Conservation (phyloP, 495 filamentous ascomycete genomes). For the Tuber indicum region DNA sequence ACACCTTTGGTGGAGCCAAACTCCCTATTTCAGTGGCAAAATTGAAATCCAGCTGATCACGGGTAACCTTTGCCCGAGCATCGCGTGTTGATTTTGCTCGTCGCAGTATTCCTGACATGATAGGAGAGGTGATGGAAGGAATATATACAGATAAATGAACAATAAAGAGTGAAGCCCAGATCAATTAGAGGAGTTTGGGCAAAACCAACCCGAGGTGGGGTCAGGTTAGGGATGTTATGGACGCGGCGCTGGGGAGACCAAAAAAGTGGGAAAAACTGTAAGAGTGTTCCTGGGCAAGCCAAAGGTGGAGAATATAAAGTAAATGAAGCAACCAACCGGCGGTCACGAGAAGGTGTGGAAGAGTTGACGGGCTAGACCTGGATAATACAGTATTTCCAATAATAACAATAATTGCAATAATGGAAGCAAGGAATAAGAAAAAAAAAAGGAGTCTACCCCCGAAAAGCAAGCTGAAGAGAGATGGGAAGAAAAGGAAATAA, state of each 20-base stretch:
- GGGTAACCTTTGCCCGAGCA: slow-evolving; percentile 26
- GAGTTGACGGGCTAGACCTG: not conserved
- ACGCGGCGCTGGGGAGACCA: not conserved
- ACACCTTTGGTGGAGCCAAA: slow-evolving; percentile 8
- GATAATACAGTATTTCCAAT: not conserved
- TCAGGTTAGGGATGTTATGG: not conserved
- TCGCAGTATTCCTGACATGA: slow-evolving; percentile 35
- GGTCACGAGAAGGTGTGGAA: slow-evolving; percentile 8
- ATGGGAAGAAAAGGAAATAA: slow-evolving; percentile 17
- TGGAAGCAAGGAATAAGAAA: slow-evolving; percentile 1
- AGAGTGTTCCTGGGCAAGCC: slow-evolving; percentile 1
- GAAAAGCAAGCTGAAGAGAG: slow-evolving; percentile 27
- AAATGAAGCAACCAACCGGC: slow-evolving; percentile 19
- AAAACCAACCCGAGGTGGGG: slow-evolving; percentile 7
- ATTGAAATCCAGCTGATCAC: slow-evolving; percentile 24
- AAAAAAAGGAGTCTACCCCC: slow-evolving; percentile 5
- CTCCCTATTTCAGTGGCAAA: slow-evolving; percentile 27
- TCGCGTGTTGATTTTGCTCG: slow-evolving; percentile 39
- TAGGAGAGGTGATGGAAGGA: slow-evolving; percentile 10
- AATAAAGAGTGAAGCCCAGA: slow-evolving; percentile 4
- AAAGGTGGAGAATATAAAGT: slow-evolving; percentile 10
- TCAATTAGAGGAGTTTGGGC: slow-evolving; percentile 11
- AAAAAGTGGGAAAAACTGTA: not conserved
- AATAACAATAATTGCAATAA: slow-evolving; percentile 22
- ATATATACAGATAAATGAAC: slow-evolving; percentile 23